phyloP scores from a whole-genome alignment of 2,329 filamentous ascomycete genomes.

The Amylocarpus encephaloides region DNA sequence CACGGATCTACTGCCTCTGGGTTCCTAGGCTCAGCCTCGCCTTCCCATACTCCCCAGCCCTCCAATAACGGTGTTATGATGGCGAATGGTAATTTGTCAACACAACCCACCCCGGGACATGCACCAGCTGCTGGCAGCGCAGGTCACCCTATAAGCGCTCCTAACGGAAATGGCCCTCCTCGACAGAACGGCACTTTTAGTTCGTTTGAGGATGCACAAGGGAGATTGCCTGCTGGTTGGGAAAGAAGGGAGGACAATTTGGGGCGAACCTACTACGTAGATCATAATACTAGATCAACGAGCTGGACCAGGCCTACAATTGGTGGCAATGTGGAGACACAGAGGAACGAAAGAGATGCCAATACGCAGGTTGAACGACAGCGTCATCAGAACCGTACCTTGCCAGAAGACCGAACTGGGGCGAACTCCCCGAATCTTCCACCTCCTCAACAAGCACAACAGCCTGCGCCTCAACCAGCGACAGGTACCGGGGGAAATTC shows the following conservation, averaged over 20 bases:
- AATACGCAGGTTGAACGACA: constrained; percentile 90
- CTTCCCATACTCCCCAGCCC: constrained; percentile 31
- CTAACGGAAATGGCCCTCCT: constrained; percentile 19
- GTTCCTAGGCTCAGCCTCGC: constrained; percentile 30
- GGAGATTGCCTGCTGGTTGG: constrained; percentile 87
- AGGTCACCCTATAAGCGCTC: constrained; percentile 19
- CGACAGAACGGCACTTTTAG: constrained; percentile 55
- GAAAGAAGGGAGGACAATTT: constrained; percentile 93
- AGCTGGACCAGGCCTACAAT: constrained; percentile 91
- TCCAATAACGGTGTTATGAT: constrained; percentile 19
- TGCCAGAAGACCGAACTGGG: constrained; percentile 92
- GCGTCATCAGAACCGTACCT: constrained; percentile 88
- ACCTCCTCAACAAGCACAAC: constrained; percentile 39
- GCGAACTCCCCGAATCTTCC: constrained; percentile 80
- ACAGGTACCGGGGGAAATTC: constrained; percentile 41
- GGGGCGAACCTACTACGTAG: constrained; percentile 94
- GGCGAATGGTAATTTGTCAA: constrained; percentile 28
- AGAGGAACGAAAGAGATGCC: constrained; percentile 75
- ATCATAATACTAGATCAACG: constrained; percentile 93
- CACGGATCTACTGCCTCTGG: constrained; percentile 26
- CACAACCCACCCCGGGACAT: constrained; percentile 30
- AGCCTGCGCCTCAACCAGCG: constrained; percentile 11
- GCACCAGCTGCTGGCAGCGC: constrained; percentile 31
- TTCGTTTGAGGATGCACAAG: constrained; percentile 94
- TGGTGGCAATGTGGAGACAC: constrained; percentile 67